Conservation (phyloP, 2,329 filamentous ascomycete species). For the Apiospora hydei region DNA sequence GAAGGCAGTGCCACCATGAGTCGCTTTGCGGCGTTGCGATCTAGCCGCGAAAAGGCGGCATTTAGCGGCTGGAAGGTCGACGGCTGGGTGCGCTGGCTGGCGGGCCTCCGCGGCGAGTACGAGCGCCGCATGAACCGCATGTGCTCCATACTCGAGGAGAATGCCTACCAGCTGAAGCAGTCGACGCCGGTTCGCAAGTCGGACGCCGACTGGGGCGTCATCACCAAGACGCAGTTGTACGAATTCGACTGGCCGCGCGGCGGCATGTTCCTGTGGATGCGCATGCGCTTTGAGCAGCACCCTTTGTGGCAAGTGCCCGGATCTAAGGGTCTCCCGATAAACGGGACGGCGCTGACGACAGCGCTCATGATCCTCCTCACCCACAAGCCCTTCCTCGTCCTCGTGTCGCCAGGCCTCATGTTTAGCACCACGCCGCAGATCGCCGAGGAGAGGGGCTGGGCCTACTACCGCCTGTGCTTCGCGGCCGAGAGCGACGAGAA, state of each 20-base stretch:
- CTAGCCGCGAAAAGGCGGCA: slow-evolving; percentile 54
- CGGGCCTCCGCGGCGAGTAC: slow-evolving; percentile 82
- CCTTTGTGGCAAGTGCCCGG: slow-evolving; percentile 64
- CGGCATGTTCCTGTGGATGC: slow-evolving; percentile 93
- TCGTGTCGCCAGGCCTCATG: slow-evolving; percentile 75
- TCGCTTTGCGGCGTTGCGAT: slow-evolving; percentile 51
- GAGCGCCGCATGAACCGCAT: slow-evolving; percentile 84
- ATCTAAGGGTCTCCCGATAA: slow-evolving; percentile 50
- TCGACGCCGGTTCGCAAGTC: slow-evolving; percentile 53
- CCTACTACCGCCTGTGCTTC: slow-evolving; percentile 82
- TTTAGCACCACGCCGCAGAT: slow-evolving; percentile 75
- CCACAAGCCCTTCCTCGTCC: slow-evolving; percentile 70
- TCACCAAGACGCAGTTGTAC: slow-evolving; percentile 77
- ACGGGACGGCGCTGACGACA: slow-evolving; percentile 62
- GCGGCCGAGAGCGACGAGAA: slow-evolving; percentile 80
- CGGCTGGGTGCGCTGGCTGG: slow-evolving; percentile 92
- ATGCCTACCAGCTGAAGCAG: slow-evolving; percentile 70
- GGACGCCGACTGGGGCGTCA: slow-evolving; percentile 74
- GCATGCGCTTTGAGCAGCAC: slow-evolving; percentile 74
- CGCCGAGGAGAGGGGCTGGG: slow-evolving; percentile 66
- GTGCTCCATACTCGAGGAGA: slow-evolving; percentile 75
- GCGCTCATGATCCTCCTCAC: slow-evolving; percentile 78
- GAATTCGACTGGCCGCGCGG: slow-evolving; percentile 82
- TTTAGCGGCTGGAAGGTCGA: slow-evolving; percentile 76
- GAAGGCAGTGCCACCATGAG: slow-evolving; percentile 45